Percentiles rank a stretch among this genome's conserved stretches.
Evolutionary conservation across 768 basidiomycete genomes (phyloP).

Genomic region (Kwoniella sp.): DNA sequence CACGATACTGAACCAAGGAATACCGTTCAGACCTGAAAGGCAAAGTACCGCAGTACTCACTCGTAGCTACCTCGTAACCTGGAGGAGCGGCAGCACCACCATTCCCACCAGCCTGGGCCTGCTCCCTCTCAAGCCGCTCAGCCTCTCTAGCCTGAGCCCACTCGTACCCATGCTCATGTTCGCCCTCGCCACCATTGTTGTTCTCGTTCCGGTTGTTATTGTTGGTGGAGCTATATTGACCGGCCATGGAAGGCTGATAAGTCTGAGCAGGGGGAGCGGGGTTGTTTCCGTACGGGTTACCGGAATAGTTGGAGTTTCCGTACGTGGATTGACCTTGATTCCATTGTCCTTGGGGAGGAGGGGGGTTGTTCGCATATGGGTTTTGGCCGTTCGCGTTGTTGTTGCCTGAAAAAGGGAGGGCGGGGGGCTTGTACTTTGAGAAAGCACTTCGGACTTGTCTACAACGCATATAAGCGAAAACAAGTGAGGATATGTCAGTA

Average conservation of each 20-base stretch:
- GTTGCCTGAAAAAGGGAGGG: slow-evolving; percentile 36
- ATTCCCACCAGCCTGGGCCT: slow-evolving; percentile 23
- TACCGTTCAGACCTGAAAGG: too few relatives aligned
- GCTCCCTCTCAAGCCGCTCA: slow-evolving; percentile 42
- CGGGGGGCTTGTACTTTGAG: slow-evolving; percentile 39
- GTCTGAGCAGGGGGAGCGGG: slow-evolving; percentile 40
- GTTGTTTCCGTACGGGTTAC: slow-evolving; percentile 37
- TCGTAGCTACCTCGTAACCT: slow-evolving; percentile 45
- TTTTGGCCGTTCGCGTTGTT: slow-evolving; percentile 27
- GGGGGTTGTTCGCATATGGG: slow-evolving; percentile 45
- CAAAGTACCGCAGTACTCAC: slow-evolving; percentile 29
- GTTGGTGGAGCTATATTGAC: slow-evolving; percentile 31
- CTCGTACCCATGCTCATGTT: slow-evolving; percentile 52
- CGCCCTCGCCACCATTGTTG: slow-evolving; percentile 5
- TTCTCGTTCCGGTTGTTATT: slow-evolving; percentile 5
- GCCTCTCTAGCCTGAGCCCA: slow-evolving; percentile 51
- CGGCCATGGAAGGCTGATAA: slow-evolving; percentile 49
- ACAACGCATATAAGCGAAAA: not conserved
- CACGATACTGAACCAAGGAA: too few relatives aligned
- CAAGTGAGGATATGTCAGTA: not conserved
- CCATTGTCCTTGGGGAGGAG: slow-evolving; percentile 30
- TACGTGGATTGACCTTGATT: slow-evolving; percentile 7
- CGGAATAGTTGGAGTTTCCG: slow-evolving; percentile 23
- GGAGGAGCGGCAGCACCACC: slow-evolving; percentile 34
- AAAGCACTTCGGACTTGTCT: slow-evolving; percentile 44